Base-by-base conservation (phyloP, 2,329 filamentous ascomycete species). In the Talaromyces sp. region DNA sequence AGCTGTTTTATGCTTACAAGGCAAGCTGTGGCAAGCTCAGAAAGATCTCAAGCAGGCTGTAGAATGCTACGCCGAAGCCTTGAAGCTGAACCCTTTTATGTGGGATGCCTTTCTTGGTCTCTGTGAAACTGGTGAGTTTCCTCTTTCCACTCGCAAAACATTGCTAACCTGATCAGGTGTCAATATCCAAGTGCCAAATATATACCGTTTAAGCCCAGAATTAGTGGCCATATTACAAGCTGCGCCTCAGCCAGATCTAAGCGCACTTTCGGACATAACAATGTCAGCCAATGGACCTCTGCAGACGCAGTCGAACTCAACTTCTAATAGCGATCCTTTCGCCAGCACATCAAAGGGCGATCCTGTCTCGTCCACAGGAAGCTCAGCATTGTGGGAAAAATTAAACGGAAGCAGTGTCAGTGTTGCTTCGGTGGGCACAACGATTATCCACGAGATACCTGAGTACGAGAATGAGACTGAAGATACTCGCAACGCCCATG, bases 51-150 rank as follows among this genome's bases (percentile, higher is more conserved):
- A 90, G 72, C 93, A 91, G 77, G 93, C 95, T 8, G 88, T 94
- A 16, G 86, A 90, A 69, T 92, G 87, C 76, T 98, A 95, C 74
- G 92, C 96, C 70, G 92, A 96, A 66, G 88, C 93, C 6, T 81
- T 99, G 71, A 96, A 93, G 78, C 77, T 88, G 63, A 99, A 98
- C 73, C 93, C 95, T 1, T 94, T 98, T 77, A 95, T 97, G 86
- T 99, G 95, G 95, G 95, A 99, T 82, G 93, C 94, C 0, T 98
- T 98, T 72, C 88, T 89, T 24, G 90, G 87, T 16, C 84, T 99
- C 8, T 97, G 93, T 75, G 93, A 97, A 73, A 91, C 86, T 50
- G 87, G 86, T 81, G 76, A 71, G 77, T 69, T 56, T 54, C 47
- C 14, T 47, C 10, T 22, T 13, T 43, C 22, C 19, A 37, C 11